These are phyloP conservation scores for Candida coquimbonensis DNA, from an alignment of 805 yeast species.

Conservation along the genomic window DNA sequence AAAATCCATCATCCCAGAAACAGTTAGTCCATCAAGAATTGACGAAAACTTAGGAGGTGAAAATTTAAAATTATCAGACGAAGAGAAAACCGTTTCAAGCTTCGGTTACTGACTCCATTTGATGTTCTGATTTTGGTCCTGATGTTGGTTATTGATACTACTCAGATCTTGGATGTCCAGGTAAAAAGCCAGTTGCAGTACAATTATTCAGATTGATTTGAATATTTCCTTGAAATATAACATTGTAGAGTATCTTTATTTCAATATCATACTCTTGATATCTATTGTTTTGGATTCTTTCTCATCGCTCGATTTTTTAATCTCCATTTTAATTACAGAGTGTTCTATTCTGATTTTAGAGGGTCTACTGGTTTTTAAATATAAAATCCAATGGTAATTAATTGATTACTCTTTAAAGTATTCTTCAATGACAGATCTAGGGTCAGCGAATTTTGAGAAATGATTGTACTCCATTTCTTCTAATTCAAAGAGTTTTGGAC, in stretches of 20 bases:
- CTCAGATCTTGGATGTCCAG: slow-evolving; percentile 27
- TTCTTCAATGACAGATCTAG: slow-evolving; percentile 36
- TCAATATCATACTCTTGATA: too few relatives aligned
- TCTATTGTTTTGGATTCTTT: too few relatives aligned
- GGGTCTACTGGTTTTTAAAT: too few relatives aligned
- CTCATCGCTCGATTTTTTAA: too few relatives aligned
- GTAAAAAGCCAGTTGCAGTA: slow-evolving; percentile 15
- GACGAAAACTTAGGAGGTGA: slow-evolving; percentile 26
- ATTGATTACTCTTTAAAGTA: not conserved
- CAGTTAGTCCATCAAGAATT: slow-evolving; percentile 38
- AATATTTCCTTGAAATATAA: too few relatives aligned
- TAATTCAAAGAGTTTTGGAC: slow-evolving; percentile 31
- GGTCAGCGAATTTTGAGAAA: slow-evolving; percentile 30
- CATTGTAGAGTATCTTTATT: too few relatives aligned
- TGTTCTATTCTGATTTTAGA: too few relatives aligned
- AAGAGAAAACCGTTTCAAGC: slow-evolving; percentile 21
- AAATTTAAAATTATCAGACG: slow-evolving; percentile 26
- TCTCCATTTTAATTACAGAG: too few relatives aligned
- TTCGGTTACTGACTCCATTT: slow-evolving; percentile 22
- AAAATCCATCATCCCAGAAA: slow-evolving; percentile 46
- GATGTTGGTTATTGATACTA: slow-evolving; percentile 27
- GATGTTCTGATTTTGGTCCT: slow-evolving; percentile 29
- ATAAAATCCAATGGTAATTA: not conserved
- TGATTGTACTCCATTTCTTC: slow-evolving; percentile 31
- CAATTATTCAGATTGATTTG: too few relatives aligned